These are phyloP conservation scores for Blastobotrys mokoenaii DNA, from an alignment of 805 yeast genomes.

Conservation along the genomic window DNA sequence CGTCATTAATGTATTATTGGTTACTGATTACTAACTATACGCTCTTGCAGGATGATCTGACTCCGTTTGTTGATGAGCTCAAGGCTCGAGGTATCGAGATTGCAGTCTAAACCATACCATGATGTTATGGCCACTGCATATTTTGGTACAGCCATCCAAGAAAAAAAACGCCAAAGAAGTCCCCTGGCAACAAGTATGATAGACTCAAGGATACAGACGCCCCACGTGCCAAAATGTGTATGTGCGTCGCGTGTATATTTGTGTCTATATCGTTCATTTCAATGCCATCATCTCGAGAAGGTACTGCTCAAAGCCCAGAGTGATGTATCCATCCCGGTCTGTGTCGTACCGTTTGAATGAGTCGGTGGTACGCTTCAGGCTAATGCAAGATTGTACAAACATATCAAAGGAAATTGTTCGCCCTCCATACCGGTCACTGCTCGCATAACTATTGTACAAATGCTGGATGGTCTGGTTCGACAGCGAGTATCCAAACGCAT, in stretches of 20 bases:
- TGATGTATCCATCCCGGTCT: slow-evolving; percentile 54
- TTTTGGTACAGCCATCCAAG: no score
- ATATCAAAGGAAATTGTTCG: slow-evolving; percentile 59
- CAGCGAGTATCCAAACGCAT: slow-evolving; percentile 58
- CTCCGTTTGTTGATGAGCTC: not conserved
- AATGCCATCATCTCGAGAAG: slow-evolving; percentile 27
- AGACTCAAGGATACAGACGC: no score
- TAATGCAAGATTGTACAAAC: slow-evolving; percentile 73
- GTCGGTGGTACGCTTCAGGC: slow-evolving; percentile 69
- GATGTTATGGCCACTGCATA: no score
- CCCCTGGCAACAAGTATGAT: no score
- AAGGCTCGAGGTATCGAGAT: not conserved
- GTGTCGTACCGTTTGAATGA: slow-evolving; percentile 68
- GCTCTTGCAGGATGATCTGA: not conserved
- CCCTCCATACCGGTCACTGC: slow-evolving; percentile 22
- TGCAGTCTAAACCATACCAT: not conserved
- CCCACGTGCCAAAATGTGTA: no score
- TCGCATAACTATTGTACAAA: slow-evolving; percentile 50
- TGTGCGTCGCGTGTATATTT: no score
- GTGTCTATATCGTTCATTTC: slow-evolving; percentile 10
- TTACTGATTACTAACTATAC: not conserved
- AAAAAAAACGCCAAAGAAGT: no score
- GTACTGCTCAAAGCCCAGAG: slow-evolving; percentile 32
- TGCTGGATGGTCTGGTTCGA: slow-evolving; percentile 48
- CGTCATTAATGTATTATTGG: not conserved